Percentiles rank a stretch among this genome's conserved stretches.
These are phyloP conservation scores for Cucurbita argyrosperma DNA, from an alignment of 306 rosid genomes.

Conservation along the genomic window DNA sequence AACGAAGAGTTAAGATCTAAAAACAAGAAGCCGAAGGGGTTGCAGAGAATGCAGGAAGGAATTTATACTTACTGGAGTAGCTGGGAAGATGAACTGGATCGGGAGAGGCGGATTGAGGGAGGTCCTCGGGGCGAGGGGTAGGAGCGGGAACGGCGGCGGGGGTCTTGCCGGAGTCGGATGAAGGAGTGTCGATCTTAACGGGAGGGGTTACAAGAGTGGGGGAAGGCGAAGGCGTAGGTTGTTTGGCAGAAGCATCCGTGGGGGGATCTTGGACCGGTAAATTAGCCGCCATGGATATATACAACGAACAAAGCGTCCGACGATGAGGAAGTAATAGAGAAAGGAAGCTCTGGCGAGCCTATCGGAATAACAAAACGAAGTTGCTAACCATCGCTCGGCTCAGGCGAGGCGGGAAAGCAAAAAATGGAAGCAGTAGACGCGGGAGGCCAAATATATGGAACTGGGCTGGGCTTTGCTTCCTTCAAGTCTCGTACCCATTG, in stretches of 20 bases:
- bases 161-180: background rate
- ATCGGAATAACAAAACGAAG: background rate
- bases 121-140: slow-evolving; percentile 3
- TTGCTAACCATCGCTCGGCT: background rate
- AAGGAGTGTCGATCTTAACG: background rate
- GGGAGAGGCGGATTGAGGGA: slow-evolving; percentile 15
- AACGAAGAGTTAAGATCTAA: background rate
- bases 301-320: background rate
- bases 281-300: background rate
- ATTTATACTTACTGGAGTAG: slow-evolving; percentile 36
- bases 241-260: background rate
- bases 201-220: background rate
- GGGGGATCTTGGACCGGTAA: slow-evolving; percentile 1
- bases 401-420: background rate
- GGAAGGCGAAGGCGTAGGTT: background rate
- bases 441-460: background rate
- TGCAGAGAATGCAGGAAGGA: background rate
- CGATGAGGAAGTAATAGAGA: background rate
- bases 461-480: background rate
- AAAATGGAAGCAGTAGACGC: background rate
- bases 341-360: background rate
- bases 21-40: background rate
- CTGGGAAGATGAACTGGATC: slow-evolving; percentile 39
- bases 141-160: background rate
- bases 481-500: background rate